Conservation (phyloP, 495 filamentous ascomycete genomes). For the Podospora australis region DNA sequence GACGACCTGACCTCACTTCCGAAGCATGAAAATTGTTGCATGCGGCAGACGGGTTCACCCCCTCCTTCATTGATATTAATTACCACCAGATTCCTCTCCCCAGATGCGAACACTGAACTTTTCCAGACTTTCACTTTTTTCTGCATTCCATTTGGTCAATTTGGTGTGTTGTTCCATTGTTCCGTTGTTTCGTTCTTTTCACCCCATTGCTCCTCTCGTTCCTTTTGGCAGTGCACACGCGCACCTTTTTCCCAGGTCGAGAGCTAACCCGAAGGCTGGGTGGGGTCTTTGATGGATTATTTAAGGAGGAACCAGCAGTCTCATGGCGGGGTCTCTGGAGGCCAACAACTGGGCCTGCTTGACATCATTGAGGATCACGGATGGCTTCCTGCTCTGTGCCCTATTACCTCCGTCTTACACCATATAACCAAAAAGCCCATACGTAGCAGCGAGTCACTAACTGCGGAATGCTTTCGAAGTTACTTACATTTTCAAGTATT, state of each 20-base stretch:
- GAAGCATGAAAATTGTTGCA: conserved; percentile 10
- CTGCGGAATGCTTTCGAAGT: no score
- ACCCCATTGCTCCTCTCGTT: neutral
- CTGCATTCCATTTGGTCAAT: neutral
- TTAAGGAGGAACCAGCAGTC: neutral
- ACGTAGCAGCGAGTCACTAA: no score
- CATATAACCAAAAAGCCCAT: neutral
- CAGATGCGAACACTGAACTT: neutral
- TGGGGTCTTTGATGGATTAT: neutral
- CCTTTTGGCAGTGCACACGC: neutral
- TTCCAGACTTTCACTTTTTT: neutral
- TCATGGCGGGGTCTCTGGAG: neutral
- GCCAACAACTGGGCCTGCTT: no score
- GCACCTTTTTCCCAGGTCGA: no score
- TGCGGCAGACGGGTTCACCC: conserved; percentile 13
- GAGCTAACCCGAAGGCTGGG: neutral
- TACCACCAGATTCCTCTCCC: neutral
- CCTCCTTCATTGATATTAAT: conserved; percentile 9
- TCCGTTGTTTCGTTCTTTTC: neutral
- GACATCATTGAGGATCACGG: neutral
- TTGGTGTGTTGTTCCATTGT: neutral
- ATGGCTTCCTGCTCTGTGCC: neutral
- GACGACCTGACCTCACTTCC: neutral
- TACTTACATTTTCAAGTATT: no score
- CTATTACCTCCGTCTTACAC: neutral